Base-by-base conservation (phyloP, 345 rosid species). In the Triadica sebifera region DNA sequence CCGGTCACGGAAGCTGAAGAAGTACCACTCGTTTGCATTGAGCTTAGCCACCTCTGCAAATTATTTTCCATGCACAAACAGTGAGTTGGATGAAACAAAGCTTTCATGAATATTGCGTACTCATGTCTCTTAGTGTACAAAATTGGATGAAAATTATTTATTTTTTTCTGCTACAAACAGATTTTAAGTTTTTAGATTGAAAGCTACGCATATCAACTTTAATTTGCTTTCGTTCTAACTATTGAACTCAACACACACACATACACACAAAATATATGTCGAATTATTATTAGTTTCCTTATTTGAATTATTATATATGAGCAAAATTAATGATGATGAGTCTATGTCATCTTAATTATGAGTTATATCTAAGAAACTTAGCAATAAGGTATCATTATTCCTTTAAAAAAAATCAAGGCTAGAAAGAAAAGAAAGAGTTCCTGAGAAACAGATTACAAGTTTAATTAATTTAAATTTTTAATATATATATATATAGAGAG, bases 1-100 rank as follows among this genome's bases (percentile, higher is more conserved):
- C 56, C 97, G 76, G 71, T 95, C 99, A 9, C 98, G 87, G 67
- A 93, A 95, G 75, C 97, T 95, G 87, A 95, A 95, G 94, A 95
- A 95, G 76, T 91, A 95, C 98, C 98, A 95, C 76, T 95, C 99
- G 2, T 73, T 91, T 65, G 97, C 93, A 55, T 95, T 95, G 65
- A 95, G 86, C 89, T 91, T 95, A 1, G 98, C 99, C 84, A 95
- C 91, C 81, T 91, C 99, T 95, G 49, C 1, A 73, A 5, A 69
- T 4, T 17, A 39, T 15, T 15, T 0, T 38, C 12, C 53, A 29
- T 29, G 34, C 34, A 29, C 34, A 29, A 29, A 29, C 34, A 10
- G 45, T 43, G 15, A 24, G 60, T 68, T 65, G 47, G 71, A 8
- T 52, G 16, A 78, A 68, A 72, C 22, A 46, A 70, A n/a, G 69